phyloP scores from a whole-genome alignment of 352 stramenopile species.

The Pythium phragmiticola region DNA sequence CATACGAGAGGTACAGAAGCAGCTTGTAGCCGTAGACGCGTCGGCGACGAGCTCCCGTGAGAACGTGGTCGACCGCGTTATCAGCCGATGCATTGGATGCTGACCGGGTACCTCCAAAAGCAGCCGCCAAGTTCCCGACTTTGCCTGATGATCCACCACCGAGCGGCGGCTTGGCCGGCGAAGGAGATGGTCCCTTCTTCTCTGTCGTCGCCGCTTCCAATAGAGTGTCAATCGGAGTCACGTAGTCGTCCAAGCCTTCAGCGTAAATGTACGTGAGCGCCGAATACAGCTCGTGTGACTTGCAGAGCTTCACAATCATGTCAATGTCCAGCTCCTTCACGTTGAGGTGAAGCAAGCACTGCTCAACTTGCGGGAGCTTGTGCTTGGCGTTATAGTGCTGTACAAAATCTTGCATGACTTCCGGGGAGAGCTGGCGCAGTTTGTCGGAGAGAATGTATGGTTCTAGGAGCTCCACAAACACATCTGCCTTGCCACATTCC shows the following conservation, averaged over 20 bases:
- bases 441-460: constrained; percentile 95
- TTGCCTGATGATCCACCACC: constrained; percentile 31
- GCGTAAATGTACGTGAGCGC: constrained; percentile 96
- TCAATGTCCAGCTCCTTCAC: constrained; percentile 94
- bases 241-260: constrained; percentile 91
- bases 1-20: constrained; percentile 91
- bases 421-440: constrained; percentile 87
- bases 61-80: constrained; percentile 35
- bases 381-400: constrained; percentile 87
- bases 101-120: constrained; percentile 48
- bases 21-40: constrained; percentile 84
- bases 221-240: constrained; percentile 89
- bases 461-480: constrained; percentile 93
- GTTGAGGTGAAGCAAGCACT: constrained; percentile 94
- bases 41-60: constrained; percentile 55
- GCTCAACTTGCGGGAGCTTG: constrained; percentile 89
- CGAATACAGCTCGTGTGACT: constrained; percentile 91
- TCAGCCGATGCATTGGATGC: constrained; percentile 4
- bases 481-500: constrained; percentile 73
- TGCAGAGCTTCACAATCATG: constrained; percentile 91
- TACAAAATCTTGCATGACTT: constrained; percentile 94
- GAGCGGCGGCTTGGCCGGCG: constrained; percentile 19
- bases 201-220: constrained; percentile 72
- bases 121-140: constrained; percentile 60
- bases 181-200: constrained; percentile 31